phyloP scores from a whole-genome alignment of 495 filamentous ascomycete genomes.

The Trypethelium eluteriae region DNA sequence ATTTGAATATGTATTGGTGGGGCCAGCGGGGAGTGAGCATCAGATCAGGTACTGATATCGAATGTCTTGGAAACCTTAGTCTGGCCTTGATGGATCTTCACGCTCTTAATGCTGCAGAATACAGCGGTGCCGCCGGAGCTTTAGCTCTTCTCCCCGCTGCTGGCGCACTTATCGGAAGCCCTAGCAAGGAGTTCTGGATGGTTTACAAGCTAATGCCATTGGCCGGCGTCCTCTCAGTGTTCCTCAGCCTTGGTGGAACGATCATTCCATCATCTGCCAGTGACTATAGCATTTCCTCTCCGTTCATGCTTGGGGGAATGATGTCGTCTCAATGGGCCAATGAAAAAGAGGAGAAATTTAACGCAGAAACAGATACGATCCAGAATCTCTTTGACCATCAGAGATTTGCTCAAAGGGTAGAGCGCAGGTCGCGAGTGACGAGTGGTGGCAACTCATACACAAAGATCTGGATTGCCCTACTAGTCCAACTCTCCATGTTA shows the following conservation, averaged over 20 bases:
- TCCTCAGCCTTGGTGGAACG: constrained; percentile 21
- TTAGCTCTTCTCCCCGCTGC: constrained; percentile 24
- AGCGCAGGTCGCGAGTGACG: constrained; percentile 12
- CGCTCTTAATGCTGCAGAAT: constrained; percentile 4
- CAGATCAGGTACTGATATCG: constrained; percentile 11
- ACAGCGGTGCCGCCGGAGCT: constrained; percentile 18
- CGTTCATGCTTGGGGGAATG: constrained; percentile 19
- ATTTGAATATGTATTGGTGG: constrained; percentile 5
- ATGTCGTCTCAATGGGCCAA: constrained; percentile 13
- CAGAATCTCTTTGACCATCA: background rate
- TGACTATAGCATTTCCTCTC: constrained; percentile 15
- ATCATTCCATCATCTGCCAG: constrained; percentile 20
- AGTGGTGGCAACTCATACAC: constrained; percentile 14
- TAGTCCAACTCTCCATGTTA: constrained; percentile 9
- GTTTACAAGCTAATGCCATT: constrained; percentile 25
- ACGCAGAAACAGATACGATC: background rate
- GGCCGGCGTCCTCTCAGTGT: constrained; percentile 21
- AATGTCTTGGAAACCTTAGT: constrained; percentile 20
- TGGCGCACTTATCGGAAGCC: constrained; percentile 24
- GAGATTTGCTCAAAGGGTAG: constrained; percentile 14
- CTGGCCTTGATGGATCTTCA: constrained; percentile 17
- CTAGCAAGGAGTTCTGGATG: constrained; percentile 24
- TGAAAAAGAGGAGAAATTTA: background rate
- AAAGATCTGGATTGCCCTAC: constrained; percentile 16
- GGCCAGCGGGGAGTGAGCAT: background rate